Evolutionary conservation across 2,329 filamentous ascomycete species (phyloP).

Genomic region (Aspergillus udagawae): DNA sequence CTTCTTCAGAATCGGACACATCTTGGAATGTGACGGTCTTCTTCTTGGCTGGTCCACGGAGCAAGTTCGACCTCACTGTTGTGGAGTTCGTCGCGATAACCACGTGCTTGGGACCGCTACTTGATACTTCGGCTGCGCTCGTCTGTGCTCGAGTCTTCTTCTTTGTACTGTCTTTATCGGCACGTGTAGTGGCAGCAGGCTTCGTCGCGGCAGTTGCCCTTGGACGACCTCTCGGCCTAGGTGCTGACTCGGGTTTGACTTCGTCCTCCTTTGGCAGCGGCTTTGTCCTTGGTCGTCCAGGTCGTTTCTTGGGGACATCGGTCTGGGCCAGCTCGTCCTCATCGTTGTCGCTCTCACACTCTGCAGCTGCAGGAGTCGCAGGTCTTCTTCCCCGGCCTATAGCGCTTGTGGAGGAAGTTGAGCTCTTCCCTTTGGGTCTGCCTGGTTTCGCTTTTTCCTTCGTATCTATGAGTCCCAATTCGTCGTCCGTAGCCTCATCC

Average conservation of each 20-base stretch:
- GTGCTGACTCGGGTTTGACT: slow-evolving; percentile 11
- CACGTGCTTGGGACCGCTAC: slow-evolving; percentile 19
- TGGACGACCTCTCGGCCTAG: slow-evolving; percentile 29
- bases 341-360: slow-evolving; percentile 14
- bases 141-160: slow-evolving; percentile 8
- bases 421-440: slow-evolving; percentile 10
- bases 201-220: slow-evolving; percentile 19
- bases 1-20: slow-evolving; percentile 38
- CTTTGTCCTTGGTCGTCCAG: slow-evolving; percentile 15
- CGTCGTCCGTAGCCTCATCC: slow-evolving; percentile 25
- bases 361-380: not conserved
- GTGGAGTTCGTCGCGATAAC: slow-evolving; percentile 27
- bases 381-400: slow-evolving; percentile 10
- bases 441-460: slow-evolving; percentile 6
- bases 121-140: slow-evolving; percentile 7
- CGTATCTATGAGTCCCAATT: slow-evolving; percentile 15
- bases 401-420: slow-evolving; percentile 5
- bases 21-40: slow-evolving; percentile 49
- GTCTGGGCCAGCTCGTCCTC: slow-evolving; percentile 23
- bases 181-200: slow-evolving; percentile 7
- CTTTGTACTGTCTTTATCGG: slow-evolving; percentile 12
- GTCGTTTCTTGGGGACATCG: slow-evolving; percentile 20
- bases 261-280: slow-evolving; percentile 9
- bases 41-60: slow-evolving; percentile 32
- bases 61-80: slow-evolving; percentile 25